Evolutionary conservation across 768 basidiomycete species (phyloP).

Genomic region (Macrolepiota dolichaula): DNA sequence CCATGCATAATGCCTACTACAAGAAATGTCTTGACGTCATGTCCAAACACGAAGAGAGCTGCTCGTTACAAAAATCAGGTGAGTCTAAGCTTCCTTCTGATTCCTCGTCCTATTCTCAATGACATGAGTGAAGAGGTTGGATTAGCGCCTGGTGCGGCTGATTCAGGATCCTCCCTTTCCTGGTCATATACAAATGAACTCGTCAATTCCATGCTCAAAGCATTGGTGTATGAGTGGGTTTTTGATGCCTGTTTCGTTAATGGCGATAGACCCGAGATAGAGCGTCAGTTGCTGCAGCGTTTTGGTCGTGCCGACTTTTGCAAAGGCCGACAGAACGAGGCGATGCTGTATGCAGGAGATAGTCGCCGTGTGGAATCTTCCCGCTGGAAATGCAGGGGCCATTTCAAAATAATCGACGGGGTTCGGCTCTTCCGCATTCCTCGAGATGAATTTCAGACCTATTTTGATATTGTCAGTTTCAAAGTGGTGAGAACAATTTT

Average conservation of each 20-base stretch:
- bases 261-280: background rate
- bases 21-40: background rate
- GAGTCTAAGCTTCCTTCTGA: background rate
- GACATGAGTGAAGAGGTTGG: background rate
- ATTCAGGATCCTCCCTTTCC: background rate
- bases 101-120: background rate
- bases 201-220: background rate
- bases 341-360: background rate
- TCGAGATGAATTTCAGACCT: background rate
- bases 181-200: background rate
- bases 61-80: background rate
- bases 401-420: background rate
- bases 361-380: background rate
- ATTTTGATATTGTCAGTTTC: background rate
- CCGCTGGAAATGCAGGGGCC: background rate
- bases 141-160: background rate
- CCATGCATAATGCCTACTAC: background rate
- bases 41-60: background rate
- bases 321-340: background rate
- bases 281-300: background rate
- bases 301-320: background rate
- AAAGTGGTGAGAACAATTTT: background rate
- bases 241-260: background rate
- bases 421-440: background rate
- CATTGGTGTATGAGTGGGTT: background rate